Percentiles rank a stretch among this genome's conserved stretches.
phyloP scores from a whole-genome alignment of 1,284 basidiomycete genomes.

The Irpex sp. region DNA sequence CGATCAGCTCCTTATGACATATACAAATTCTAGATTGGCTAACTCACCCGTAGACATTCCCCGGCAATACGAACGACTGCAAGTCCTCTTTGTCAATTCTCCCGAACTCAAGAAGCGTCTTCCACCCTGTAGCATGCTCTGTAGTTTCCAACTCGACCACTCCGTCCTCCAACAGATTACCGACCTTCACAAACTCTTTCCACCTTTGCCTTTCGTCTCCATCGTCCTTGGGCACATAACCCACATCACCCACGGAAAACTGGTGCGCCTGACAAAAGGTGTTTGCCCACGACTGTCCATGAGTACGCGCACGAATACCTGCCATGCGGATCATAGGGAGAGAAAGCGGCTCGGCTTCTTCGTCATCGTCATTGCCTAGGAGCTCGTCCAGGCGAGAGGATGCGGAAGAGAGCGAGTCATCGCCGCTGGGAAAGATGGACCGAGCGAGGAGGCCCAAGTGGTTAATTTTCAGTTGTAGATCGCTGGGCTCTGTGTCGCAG shows the following conservation, averaged over 20 bases:
- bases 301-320: slow-evolving; percentile 32
- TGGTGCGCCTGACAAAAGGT: slow-evolving; percentile 35
- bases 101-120: slow-evolving; percentile 19
- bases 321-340: slow-evolving; percentile 38
- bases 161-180: slow-evolving; percentile 35
- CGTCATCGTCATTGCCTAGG: slow-evolving; percentile 30
- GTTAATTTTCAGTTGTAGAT: slow-evolving; percentile 19
- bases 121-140: slow-evolving; percentile 19
- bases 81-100: slow-evolving; percentile 20
- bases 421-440: slow-evolving; percentile 33
- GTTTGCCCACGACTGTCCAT: slow-evolving; percentile 40
- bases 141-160: slow-evolving; percentile 10
- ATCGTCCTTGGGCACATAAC: slow-evolving; percentile 33
- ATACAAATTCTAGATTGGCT: no score
- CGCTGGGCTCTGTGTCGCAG: slow-evolving; percentile 15
- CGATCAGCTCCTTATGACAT: no score
- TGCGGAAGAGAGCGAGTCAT: slow-evolving; percentile 13
- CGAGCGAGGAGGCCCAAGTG: slow-evolving; percentile 31
- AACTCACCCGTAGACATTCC: slow-evolving; percentile 36
- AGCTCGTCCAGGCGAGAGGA: slow-evolving; percentile 26
- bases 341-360: slow-evolving; percentile 24
- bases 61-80: slow-evolving; percentile 26
- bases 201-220: neutral
- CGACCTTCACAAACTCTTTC: slow-evolving; percentile 35
- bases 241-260: slow-evolving; percentile 43